phyloP scores from a whole-genome alignment of 306 rosid genomes.

The Chamaecrista fasciculata region DNA sequence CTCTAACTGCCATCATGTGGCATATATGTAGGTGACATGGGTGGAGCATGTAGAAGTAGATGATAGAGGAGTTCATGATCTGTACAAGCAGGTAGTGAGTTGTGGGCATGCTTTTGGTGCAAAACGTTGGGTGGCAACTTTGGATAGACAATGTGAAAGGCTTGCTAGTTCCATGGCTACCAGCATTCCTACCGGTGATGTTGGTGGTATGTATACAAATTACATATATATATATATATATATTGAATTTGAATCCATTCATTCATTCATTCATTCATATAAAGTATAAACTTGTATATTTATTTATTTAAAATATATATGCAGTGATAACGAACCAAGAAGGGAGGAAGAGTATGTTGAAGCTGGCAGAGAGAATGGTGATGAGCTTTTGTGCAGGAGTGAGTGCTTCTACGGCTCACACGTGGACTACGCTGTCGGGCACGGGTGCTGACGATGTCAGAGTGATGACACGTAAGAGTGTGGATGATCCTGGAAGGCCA shows the following conservation, averaged over 20 bases:
- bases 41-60: constrained; percentile 94
- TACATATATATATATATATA: constrained; percentile 26
- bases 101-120: constrained; percentile 96
- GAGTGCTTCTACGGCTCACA: constrained; percentile 92
- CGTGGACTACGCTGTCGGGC: constrained; percentile 94
- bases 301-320: no score
- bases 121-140: constrained; percentile 86
- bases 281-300: no score
- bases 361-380: constrained; percentile 96
- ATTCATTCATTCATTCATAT: no score
- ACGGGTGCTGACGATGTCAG: constrained; percentile 95
- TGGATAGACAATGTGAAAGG: constrained; percentile 92
- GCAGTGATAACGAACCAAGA: constrained; percentile 90
- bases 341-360: constrained; percentile 95
- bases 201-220: constrained; percentile 66
- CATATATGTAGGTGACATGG: constrained; percentile 66
- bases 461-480: constrained; percentile 96
- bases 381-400: constrained; percentile 97
- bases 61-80: constrained; percentile 89
- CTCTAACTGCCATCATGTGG: no score
- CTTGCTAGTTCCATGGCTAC: constrained; percentile 95
- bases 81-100: constrained; percentile 89
- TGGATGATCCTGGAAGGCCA: constrained; percentile 95
- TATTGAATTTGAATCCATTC: no score
- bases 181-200: constrained; percentile 73